Conservation (phyloP, 345 rosid species). For the Ailanthus altissimus region DNA sequence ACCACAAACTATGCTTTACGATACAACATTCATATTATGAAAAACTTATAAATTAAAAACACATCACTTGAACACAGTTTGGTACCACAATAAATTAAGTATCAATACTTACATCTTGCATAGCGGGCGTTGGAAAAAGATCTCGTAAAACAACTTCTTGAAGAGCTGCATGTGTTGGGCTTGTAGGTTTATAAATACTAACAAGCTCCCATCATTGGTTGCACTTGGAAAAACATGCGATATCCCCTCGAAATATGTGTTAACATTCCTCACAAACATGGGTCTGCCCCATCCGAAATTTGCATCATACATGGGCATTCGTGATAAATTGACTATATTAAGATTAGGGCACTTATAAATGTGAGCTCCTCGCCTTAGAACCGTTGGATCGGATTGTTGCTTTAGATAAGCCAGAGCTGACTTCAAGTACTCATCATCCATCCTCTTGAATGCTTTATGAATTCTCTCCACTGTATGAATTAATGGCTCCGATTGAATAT, state of each 20-base stretch:
- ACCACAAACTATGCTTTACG: no score
- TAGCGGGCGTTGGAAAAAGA: neutral
- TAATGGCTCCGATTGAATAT: neutral
- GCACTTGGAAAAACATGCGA: conserved; percentile 44
- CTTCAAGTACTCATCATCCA: conserved; percentile 45
- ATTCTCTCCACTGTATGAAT: neutral
- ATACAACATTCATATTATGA: no score
- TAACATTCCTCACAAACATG: conserved; percentile 50
- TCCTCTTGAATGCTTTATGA: conserved; percentile 24
- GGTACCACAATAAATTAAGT: no score
- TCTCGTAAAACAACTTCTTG: conserved; percentile 40
- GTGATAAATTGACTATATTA: conserved; percentile 46
- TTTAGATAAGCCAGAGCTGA: conserved; percentile 44
- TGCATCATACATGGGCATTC: conserved; percentile 48
- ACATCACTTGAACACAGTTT: no score
- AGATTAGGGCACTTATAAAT: conserved; percentile 64
- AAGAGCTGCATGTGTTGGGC: conserved; percentile 46
- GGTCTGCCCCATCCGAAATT: conserved; percentile 64
- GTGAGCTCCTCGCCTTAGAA: conserved; percentile 30
- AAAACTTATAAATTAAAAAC: no score
- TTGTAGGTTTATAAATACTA: conserved; percentile 39
- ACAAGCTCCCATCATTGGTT: conserved; percentile 44
- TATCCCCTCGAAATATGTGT: conserved; percentile 41
- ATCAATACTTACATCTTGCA: neutral
- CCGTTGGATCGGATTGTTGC: conserved; percentile 24